Evolutionary conservation across 768 basidiomycete species (phyloP).

Genomic region (Suillus discolor): DNA sequence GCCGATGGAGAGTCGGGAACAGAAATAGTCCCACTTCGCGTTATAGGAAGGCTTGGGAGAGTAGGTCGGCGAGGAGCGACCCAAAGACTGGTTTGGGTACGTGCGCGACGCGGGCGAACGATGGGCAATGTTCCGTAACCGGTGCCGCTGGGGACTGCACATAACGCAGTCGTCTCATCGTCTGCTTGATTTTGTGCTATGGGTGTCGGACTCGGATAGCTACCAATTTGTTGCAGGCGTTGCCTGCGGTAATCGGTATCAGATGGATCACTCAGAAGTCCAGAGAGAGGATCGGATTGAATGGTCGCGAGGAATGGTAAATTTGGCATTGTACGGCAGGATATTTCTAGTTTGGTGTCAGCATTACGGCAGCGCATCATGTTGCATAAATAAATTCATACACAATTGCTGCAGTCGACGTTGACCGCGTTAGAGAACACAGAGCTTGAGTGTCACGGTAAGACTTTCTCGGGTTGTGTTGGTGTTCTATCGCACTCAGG

Average conservation of each 20-base stretch:
- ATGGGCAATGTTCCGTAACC: slow-evolving; percentile 63
- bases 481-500: no score
- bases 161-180: slow-evolving; percentile 41
- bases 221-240: slow-evolving; percentile 59
- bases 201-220: neutral
- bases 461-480: neutral
- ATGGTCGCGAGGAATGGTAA: slow-evolving; percentile 11
- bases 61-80: slow-evolving; percentile 39
- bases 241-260: slow-evolving; percentile 62
- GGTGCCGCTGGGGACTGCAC: slow-evolving; percentile 25
- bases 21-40: slow-evolving; percentile 37
- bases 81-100: slow-evolving; percentile 21
- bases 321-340: slow-evolving; percentile 17
- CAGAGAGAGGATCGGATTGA: slow-evolving; percentile 23
- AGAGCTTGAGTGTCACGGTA: neutral
- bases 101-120: slow-evolving; percentile 28
- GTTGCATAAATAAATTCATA: neutral
- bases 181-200: slow-evolving; percentile 5
- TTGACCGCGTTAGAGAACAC: neutral
- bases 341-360: neutral
- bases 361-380: neutral
- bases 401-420: neutral
- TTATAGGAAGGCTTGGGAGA: slow-evolving; percentile 36
- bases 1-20: slow-evolving; percentile 37
- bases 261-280: slow-evolving; percentile 51